phyloP scores from a whole-genome alignment of 108 stramenopile species.

The Cyclostephanos invisitatus region DNA sequence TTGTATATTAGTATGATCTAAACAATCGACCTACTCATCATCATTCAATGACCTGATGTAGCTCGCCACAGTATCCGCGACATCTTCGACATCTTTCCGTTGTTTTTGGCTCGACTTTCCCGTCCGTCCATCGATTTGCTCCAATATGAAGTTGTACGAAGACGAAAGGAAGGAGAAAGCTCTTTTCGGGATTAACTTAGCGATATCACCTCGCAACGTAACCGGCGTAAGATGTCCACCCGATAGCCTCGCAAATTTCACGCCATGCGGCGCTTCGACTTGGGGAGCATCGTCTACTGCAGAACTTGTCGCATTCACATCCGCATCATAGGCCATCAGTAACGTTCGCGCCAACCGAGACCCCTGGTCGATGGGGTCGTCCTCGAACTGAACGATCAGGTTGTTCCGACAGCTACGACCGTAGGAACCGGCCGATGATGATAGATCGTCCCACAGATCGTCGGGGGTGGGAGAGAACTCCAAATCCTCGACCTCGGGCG shows the following conservation, averaged over 20 bases:
- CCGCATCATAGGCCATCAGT: conserved; percentile 22
- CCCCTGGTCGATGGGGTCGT: conserved; percentile 81
- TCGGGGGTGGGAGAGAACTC: conserved; percentile 82
- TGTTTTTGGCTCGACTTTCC: conserved; percentile 33
- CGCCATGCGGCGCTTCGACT: conserved; percentile 45
- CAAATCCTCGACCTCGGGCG: conserved; percentile 62
- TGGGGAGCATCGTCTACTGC: conserved; percentile 1
- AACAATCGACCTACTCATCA: not conserved
- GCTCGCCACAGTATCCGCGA: conserved; percentile 37
- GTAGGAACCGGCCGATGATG: conserved; percentile 29
- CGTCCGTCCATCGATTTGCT: conserved; percentile 36
- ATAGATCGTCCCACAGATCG: conserved; percentile 72
- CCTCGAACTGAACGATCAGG: conserved; percentile 82
- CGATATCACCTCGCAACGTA: conserved; percentile 36
- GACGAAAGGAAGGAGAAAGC: conserved; percentile 32
- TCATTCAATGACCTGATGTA: conserved; percentile 27
- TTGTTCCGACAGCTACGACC: conserved; percentile 61
- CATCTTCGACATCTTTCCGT: conserved; percentile 25
- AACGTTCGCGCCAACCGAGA: conserved; percentile 61
- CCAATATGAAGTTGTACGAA: conserved; percentile 36
- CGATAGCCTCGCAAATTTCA: conserved; percentile 78
- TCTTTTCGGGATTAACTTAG: conserved; percentile 26
- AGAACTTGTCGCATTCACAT: conserved; percentile 4
- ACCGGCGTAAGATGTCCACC: conserved; percentile 84
- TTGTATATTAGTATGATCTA: not conserved